Base-by-base conservation (phyloP, 305 asterid species). In the Fraxinus ornus region DNA sequence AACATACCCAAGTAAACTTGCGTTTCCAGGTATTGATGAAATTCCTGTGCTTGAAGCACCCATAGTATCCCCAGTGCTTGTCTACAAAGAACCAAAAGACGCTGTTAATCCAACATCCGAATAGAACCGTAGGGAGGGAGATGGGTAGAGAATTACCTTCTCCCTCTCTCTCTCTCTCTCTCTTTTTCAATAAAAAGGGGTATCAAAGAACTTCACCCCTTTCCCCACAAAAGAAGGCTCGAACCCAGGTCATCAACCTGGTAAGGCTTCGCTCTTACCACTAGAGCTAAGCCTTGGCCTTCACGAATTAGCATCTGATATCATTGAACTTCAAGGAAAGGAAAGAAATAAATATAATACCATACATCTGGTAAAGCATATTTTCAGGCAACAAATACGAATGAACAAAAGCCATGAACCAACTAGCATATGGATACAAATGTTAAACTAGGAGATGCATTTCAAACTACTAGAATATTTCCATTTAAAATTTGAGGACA, bases 1-100 rank as follows among this genome's bases (percentile, higher is more conserved):
- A 13, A 83, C 97, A 75, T 91, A 96, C 98, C 98, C 99, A 78
- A 96, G 95, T 86, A 96, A 90, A 90, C 99, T 89, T 84, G 97
- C 94, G 88, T 93, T 94, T 90, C 98, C 99, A 62, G 97, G 98
- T 75, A 90, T 76, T 49, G 93, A 91, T 74, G 92, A 83, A 83
- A 84, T 87, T 82, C 93, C 97, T 68, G 86, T 80, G 87, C 89
- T 89, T 71, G 90, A 85, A 36, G 86, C 52, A 75, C 90, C 92
- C 22, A 90, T 85, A 79, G 83, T 76, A 79, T 93, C 97, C 83
- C 93, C 97, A 1, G 90, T 81, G 83, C 84, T 80, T 79, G 92
- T 83, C 98, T 96, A 68, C 13, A 76, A 33, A 82, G 81, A 89
- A 81, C 79, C 87, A 83, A 52, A 90, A 72, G 28, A 52, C 77